Conservation (phyloP, 2,329 filamentous ascomycete species). For the Fonsecaea multimorphosa region DNA sequence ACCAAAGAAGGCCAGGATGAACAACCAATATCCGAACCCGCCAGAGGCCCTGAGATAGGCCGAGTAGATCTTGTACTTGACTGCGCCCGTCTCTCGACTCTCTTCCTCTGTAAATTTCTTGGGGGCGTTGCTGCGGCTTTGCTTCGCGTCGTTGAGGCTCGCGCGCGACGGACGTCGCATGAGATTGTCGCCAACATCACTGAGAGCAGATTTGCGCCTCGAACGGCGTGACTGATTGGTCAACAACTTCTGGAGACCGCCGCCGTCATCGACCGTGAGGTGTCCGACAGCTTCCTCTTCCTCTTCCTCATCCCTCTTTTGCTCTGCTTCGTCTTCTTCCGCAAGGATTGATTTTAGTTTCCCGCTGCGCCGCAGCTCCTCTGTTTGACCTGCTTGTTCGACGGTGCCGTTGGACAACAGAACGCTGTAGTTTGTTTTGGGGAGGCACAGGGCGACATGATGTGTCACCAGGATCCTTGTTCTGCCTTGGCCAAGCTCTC, state of each 20-base stretch:
- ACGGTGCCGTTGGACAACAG: slow-evolving; percentile 73
- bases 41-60: slow-evolving; percentile 72
- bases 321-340: slow-evolving; percentile 54
- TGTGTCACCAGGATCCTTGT: slow-evolving; percentile 83
- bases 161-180: slow-evolving; percentile 30
- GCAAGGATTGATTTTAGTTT: slow-evolving; percentile 52
- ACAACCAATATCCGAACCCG: slow-evolving; percentile 50
- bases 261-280: slow-evolving; percentile 46
- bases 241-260: slow-evolving; percentile 56
- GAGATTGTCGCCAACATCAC: slow-evolving; percentile 24
- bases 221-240: slow-evolving; percentile 39
- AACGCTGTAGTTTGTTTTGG: slow-evolving; percentile 75
- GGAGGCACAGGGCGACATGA: slow-evolving; percentile 73
- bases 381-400: slow-evolving; percentile 67
- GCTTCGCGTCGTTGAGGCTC: slow-evolving; percentile 44
- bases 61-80: slow-evolving; percentile 70
- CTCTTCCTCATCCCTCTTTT: slow-evolving; percentile 46
- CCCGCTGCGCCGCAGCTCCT: slow-evolving; percentile 58
- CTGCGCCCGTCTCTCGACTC: slow-evolving; percentile 70
- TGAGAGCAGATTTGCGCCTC: slow-evolving; percentile 30
- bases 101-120: slow-evolving; percentile 81
- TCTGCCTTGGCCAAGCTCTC: slow-evolving; percentile 70
- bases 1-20: slow-evolving; percentile 34
- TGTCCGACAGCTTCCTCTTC: slow-evolving; percentile 42
- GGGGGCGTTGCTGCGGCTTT: slow-evolving; percentile 51